Base-by-base conservation (phyloP, 2,329 filamentous ascomycete species). In the Pseudogymnoascus sp. region DNA sequence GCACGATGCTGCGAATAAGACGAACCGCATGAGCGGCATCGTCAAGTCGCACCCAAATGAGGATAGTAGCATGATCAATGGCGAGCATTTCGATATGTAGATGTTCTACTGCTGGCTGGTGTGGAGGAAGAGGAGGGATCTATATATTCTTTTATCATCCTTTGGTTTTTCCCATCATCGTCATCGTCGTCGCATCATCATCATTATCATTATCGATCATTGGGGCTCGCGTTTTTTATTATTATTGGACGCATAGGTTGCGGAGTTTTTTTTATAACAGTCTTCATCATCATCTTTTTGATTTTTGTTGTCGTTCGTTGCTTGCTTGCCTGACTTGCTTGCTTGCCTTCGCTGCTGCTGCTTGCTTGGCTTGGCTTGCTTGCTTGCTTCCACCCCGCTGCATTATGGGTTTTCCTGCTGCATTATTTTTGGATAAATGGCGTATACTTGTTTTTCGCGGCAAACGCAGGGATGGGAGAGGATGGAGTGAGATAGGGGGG, bases 61-160 rank as follows among this genome's bases (percentile, higher is more conserved):
- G 60, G 71, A 73, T 61, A 86, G 69, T 78, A 84, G 64, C 60
- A 83, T 86, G 77, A 83, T 88, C 68, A 82, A 80, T 65, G 78
- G 78, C 62, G 78, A 80, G 57, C 80, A 85, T 62, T 87, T 88
- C 73, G 84, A 88, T 71, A 78, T 84, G 73, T 87, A 77, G 80
- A 57, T 28, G 15, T 3, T n/a, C n/a, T n/a, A n/a, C 14, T n/a
- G 14, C 12, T 37, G n/a, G 35, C n/a, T 37, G 35, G 5, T n/a
- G 2, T 14, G 35, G 14, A 4, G 35, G 4, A n/a, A 6, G 35
- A 37, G 14, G 35, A 37, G 35, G 36, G 36, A 53, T 53, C 25
- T 53, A 53, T 53, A 53, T 53, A 53, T n/a, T 33, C 43, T 43
- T 39, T 50, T 53, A 38, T 61, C n/a, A n/a, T 15, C 59, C 25